A percentile compares a stretch with the other conserved stretches of the same genome.
Conservation (phyloP, 1,284 basidiomycete genomes). For the Pseudozyma pruni region DNA sequence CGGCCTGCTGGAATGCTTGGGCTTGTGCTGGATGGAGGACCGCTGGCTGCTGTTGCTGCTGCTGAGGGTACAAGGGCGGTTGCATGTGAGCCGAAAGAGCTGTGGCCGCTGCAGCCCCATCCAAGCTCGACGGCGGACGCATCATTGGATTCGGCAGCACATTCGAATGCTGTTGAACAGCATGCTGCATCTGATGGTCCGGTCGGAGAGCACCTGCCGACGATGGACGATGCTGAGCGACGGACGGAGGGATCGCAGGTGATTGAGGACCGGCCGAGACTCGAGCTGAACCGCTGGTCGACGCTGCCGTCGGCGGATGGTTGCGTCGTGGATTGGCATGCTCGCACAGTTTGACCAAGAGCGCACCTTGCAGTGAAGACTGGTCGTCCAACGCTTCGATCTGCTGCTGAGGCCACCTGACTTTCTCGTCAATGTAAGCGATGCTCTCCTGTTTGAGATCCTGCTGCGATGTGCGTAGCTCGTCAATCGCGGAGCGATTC, state of each 20-base stretch:
- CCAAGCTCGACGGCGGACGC: slow-evolving; percentile 5
- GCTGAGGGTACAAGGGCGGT: slow-evolving; percentile 1
- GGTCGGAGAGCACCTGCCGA: slow-evolving; percentile 2
- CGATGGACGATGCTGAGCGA: neutral
- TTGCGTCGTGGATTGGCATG: slow-evolving; percentile 36
- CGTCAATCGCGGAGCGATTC: slow-evolving; percentile 1
- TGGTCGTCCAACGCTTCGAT: slow-evolving; percentile 33
- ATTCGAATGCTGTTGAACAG: neutral
- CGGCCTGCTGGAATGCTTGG: slow-evolving; percentile 7
- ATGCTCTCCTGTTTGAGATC: slow-evolving; percentile 3
- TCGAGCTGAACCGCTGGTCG: neutral
- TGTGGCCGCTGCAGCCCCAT: slow-evolving; percentile 11
- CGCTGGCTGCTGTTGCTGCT: too few species aligned
- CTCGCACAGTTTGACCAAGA: slow-evolving; percentile 36
- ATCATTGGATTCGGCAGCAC: neutral
- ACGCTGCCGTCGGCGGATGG: neutral
- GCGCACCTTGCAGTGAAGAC: slow-evolving; percentile 37
- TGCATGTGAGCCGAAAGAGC: slow-evolving; percentile 18
- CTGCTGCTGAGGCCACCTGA: slow-evolving; percentile 10
- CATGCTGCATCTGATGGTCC: slow-evolving; percentile 1
- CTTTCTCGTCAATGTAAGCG: neutral
- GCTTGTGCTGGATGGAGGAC: neutral
- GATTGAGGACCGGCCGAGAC: neutral
- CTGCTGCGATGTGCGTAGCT: slow-evolving; percentile 2
- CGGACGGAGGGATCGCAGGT: slow-evolving; percentile 1